Base-by-base conservation (phyloP, 768 basidiomycete species). In the Hericium rajendrae region DNA sequence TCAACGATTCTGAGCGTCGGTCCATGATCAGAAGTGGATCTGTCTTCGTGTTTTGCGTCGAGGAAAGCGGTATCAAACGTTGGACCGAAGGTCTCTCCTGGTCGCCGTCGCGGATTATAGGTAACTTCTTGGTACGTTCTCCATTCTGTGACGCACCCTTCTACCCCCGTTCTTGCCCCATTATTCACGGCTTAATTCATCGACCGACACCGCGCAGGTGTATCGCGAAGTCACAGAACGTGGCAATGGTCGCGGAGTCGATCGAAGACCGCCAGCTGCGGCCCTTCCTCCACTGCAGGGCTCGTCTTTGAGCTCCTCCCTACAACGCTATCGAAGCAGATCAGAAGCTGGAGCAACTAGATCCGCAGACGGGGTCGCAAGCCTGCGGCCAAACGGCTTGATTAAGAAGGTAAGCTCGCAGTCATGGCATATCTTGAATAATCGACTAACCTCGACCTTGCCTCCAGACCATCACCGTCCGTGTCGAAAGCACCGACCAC, bases 21-120 rank as follows among this genome's bases (percentile, higher is more conserved):
- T 68, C 70, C 4, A 75, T 78, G 70, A 76, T 82, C 57, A 69
- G 72, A 51, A 76, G 73, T 56, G 80, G 80, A 10, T 87, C 90
- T 51, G 83, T 92, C 15, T 94, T 91, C 67, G 84, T 94, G 52
- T 94, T 91, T 72, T 88, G 88, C 67, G 90, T 91, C 65, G 85
- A 89, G 64, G 88, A 91, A 67, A 89, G 88, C 66, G 87, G 87
- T 12, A 92, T 94, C 71, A 91, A 88, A 68, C 77, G 90, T 15
- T 91, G 90, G 86, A 94, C 91, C 38, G 91, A 82, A 64, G 78
- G 84, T 40, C 69, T 88, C 20, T 72, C 85, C 11, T 94, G 91
- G 90, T 88, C 85, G 18, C 89, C 90, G 0, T 89, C 86, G 59
- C 79, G 90, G 8, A 92, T 91, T 61, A 81, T 89, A 22, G 86